Evolutionary conservation across 345 rosid genomes (phyloP).

Genomic region (Mallotus nudiflorus): DNA sequence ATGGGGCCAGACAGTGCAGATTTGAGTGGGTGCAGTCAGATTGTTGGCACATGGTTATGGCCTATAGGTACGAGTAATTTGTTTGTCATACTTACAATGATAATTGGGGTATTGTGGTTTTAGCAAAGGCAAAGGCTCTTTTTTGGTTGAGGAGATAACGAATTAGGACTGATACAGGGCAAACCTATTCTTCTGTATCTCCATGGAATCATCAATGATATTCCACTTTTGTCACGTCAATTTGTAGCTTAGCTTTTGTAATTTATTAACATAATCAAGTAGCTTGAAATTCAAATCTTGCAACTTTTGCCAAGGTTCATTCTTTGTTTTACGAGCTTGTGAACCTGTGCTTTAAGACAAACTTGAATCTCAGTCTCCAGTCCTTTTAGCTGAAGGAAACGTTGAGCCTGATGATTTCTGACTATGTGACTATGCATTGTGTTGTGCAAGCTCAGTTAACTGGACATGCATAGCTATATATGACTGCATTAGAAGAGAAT

Average conservation of each 20-base stretch:
- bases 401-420: too few species aligned
- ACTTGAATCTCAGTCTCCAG: too few species aligned
- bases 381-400: too few species aligned
- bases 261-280: neutral
- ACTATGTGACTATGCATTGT: too few species aligned
- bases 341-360: too few species aligned
- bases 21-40: conserved; percentile 42
- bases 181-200: neutral
- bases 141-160: neutral
- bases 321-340: too few species aligned
- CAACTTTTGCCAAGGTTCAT: too few species aligned
- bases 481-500: too few species aligned
- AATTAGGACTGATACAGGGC: neutral
- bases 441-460: too few species aligned
- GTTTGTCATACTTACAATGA: neutral
- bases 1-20: conserved; percentile 46
- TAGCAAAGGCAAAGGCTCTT: conserved; percentile 5
- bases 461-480: too few species aligned
- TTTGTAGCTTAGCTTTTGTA: neutral
- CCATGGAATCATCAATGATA: neutral
- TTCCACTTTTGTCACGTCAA: neutral
- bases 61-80: conserved; percentile 18
- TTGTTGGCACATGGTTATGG: conserved; percentile 31
- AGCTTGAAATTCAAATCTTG: neutral
- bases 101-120: neutral